These are phyloP conservation scores for Penicillium rolfsii DNA, from an alignment of 2,329 filamentous ascomycete species.

Conservation along the genomic window DNA sequence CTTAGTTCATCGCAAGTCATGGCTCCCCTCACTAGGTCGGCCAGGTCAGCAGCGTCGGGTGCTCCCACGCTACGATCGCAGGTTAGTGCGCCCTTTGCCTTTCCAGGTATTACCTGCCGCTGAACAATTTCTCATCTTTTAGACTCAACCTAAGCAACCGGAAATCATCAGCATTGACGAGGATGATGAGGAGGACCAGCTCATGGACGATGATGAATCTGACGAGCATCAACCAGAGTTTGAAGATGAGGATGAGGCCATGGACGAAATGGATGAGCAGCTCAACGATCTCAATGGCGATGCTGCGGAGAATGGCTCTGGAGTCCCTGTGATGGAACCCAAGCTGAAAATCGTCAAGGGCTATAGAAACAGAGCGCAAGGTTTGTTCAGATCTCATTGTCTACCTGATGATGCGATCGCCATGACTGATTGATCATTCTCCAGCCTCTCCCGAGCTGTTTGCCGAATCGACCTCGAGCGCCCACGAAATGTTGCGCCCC, in stretches of 20 bases:
- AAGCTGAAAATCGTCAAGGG: conserved; percentile 23
- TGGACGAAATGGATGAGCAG: conserved; percentile 34
- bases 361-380: conserved; percentile 17
- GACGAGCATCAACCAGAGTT: conserved; percentile 32
- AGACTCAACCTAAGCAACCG: conserved; percentile 31
- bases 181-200: conserved; percentile 37
- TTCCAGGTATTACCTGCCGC: conserved; percentile 13
- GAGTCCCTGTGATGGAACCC: conserved; percentile 31
- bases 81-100: conserved; percentile 20
- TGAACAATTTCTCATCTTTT: conserved; percentile 17
- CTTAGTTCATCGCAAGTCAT: conserved; percentile 29
- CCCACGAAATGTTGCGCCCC: conserved; percentile 59
- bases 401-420: neutral
- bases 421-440: conserved; percentile 15
- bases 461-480: conserved; percentile 45
- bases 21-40: conserved; percentile 46
- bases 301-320: conserved; percentile 33
- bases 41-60: conserved; percentile 27
- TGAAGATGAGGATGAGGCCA: conserved; percentile 30
- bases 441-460: conserved; percentile 41
- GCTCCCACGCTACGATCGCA: conserved; percentile 18
- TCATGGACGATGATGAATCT: conserved; percentile 34
- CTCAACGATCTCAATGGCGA: conserved; percentile 36
- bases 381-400: conserved; percentile 9
- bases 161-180: conserved; percentile 48